A percentile compares a stretch with the other conserved stretches of the same genome.
These are phyloP conservation scores for Panaeolus papilionaceus DNA, from an alignment of 768 basidiomycete species.

Conservation along the genomic window DNA sequence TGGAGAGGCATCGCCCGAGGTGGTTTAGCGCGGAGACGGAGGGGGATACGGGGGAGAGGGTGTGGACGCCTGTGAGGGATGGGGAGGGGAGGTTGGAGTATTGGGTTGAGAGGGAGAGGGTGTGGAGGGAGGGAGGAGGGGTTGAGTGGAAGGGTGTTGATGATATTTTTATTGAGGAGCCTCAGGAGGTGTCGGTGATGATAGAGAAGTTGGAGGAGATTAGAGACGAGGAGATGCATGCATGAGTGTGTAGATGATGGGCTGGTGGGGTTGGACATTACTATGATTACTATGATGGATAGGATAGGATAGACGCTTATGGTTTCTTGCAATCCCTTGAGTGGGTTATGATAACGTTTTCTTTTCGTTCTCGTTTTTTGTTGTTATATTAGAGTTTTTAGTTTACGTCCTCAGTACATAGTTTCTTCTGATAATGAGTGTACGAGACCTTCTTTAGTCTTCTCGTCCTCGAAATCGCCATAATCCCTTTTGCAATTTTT, in stretches of 20 bases:
- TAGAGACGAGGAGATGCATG: not conserved
- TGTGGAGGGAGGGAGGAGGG: conserved; percentile 52
- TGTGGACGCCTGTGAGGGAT: conserved; percentile 76
- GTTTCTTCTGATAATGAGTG: not conserved
- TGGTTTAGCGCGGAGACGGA: conserved; percentile 91
- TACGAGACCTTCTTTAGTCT: not conserved
- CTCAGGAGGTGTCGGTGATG: conserved; percentile 36
- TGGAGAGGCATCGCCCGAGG: conserved; percentile 77
- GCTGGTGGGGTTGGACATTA: not conserved
- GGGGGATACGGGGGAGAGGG: conserved; percentile 86
- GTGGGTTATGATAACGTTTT: not conserved
- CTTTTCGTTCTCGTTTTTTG: not conserved
- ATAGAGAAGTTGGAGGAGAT: conserved; percentile 18
- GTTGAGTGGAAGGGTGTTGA: conserved; percentile 64
- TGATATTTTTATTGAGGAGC: conserved; percentile 80
- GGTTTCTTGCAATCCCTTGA: not conserved
- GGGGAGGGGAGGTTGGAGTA: conserved; percentile 68
- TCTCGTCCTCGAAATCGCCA: not conserved
- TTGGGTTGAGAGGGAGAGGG: conserved; percentile 80
- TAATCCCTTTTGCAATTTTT: not conserved
- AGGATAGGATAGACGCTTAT: conserved; percentile 2
- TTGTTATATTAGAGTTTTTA: conserved; percentile 8
- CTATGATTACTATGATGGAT: not conserved
- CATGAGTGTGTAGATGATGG: not conserved
- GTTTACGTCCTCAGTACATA: not conserved